Conservation (phyloP, 371 early-diverging fungal species). For the Lichtheimia ornata region DNA sequence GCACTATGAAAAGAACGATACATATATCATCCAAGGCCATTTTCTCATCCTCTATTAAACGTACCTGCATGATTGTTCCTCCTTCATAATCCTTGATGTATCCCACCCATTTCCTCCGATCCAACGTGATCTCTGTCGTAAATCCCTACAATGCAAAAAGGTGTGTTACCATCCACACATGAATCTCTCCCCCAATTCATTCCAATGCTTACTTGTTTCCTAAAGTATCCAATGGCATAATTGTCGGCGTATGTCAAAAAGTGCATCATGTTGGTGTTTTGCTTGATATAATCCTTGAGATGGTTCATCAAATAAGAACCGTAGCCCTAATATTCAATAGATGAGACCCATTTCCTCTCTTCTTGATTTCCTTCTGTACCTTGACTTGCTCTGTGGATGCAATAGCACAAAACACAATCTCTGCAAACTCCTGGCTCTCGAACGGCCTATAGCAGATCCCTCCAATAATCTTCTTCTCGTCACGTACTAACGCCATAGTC, state of each 20-base stretch:
- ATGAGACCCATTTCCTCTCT: background rate
- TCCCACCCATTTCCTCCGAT: slow-evolving; percentile 94
- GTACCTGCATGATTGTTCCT: slow-evolving; percentile 97
- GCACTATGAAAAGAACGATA: slow-evolving; percentile 26
- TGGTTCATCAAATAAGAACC: slow-evolving; percentile 94
- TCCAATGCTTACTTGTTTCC: slow-evolving; percentile 84
- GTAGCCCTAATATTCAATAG: slow-evolving; percentile 73
- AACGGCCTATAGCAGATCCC: slow-evolving; percentile 98
- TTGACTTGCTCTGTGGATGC: slow-evolving; percentile 95
- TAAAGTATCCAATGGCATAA: slow-evolving; percentile 99
- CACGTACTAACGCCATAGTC: slow-evolving; percentile 68
- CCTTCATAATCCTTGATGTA: slow-evolving; percentile 99
- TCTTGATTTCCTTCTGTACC: slow-evolving; percentile 45
- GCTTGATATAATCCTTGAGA: slow-evolving; percentile 87
- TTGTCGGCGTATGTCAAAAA: slow-evolving; percentile 99
- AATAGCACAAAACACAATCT: slow-evolving; percentile 99
- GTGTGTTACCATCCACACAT: background rate
- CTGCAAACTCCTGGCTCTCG: slow-evolving; percentile 89
- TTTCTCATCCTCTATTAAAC: slow-evolving; percentile 8
- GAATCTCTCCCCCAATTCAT: too few relatives aligned
- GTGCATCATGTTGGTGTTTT: slow-evolving; percentile 70
- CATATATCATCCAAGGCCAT: background rate
- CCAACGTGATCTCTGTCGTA: slow-evolving; percentile 93
- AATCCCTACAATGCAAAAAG: slow-evolving; percentile 74
- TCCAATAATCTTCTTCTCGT: slow-evolving; percentile 84